Percentiles rank a stretch among this genome's conserved stretches.
phyloP scores from a whole-genome alignment of 768 basidiomycete species.

The Clathrus columnatus region DNA sequence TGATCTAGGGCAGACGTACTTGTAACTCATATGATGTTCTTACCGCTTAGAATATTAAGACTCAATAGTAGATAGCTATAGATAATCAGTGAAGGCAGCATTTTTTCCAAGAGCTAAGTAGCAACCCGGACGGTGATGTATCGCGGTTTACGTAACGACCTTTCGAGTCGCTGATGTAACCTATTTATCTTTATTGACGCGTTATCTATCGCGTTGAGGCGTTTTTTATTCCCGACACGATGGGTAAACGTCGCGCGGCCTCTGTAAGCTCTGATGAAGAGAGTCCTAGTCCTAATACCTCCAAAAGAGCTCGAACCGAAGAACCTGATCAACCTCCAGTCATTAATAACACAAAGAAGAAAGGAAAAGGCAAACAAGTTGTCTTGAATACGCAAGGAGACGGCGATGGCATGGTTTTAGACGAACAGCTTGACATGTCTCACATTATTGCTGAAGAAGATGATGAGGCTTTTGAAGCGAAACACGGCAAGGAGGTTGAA shows the following conservation, averaged over 20 bases:
- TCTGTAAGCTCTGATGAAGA: conserved; percentile 28
- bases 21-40: too few relatives aligned
- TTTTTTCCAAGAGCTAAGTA: too few relatives aligned
- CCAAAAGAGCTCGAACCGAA: conserved; percentile 21
- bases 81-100: too few relatives aligned
- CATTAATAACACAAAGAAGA: conserved; percentile 27
- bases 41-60: too few relatives aligned
- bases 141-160: too few relatives aligned
- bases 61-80: too few relatives aligned
- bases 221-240: conserved; percentile 15
- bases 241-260: conserved; percentile 44
- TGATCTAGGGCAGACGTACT: too few relatives aligned
- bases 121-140: too few relatives aligned
- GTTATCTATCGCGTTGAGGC: background rate
- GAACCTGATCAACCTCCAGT: conserved; percentile 22
- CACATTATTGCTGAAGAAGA: conserved; percentile 32
- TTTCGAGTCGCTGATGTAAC: background rate
- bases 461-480: conserved; percentile 59
- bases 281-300: conserved; percentile 21
- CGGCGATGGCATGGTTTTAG: conserved; percentile 14
- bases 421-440: background rate
- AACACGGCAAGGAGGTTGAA: conserved; percentile 48
- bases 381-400: conserved; percentile 16
- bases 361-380: conserved; percentile 11
- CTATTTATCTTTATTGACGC: background rate